A percentile compares a stretch with the other conserved stretches of the same genome.
phyloP scores from a whole-genome alignment of 371 early-diverging fungal genomes.

The Rhizopus microsporus region DNA sequence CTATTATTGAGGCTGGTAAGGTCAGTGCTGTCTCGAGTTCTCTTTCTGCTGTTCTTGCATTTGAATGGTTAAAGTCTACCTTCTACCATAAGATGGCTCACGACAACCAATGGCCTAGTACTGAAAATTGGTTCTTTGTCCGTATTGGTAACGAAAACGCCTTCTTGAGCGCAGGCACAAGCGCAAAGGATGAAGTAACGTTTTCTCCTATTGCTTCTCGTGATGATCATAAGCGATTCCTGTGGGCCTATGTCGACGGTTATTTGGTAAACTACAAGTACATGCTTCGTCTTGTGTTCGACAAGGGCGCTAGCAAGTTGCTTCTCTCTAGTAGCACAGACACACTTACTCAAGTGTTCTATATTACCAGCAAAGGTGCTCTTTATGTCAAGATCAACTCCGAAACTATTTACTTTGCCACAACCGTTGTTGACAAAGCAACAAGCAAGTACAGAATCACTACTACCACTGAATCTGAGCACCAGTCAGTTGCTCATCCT shows the following conservation, averaged over 20 bases:
- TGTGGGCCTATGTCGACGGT: slow-evolving; percentile 55
- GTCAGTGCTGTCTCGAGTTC: slow-evolving; percentile 25
- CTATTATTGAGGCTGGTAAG: slow-evolving; percentile 42
- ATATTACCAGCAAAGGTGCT: slow-evolving; percentile 27
- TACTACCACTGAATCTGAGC: slow-evolving; percentile 6
- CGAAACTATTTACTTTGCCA: slow-evolving; percentile 25
- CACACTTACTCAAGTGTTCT: slow-evolving; percentile 29
- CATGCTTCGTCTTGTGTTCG: slow-evolving; percentile 36
- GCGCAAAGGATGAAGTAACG: slow-evolving; percentile 28
- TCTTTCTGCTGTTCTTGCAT: slow-evolving; percentile 29
- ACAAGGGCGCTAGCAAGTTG: slow-evolving; percentile 28
- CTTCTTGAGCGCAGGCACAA: slow-evolving; percentile 35
- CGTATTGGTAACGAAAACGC: slow-evolving; percentile 38
- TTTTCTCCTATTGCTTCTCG: slow-evolving; percentile 30
- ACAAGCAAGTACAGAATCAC: neutral
- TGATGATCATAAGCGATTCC: slow-evolving; percentile 41
- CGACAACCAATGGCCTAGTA: slow-evolving; percentile 34
- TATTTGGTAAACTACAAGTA: slow-evolving; percentile 58
- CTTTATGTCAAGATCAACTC: slow-evolving; percentile 25
- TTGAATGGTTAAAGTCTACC: slow-evolving; percentile 38
- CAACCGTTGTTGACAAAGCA: too few species aligned
- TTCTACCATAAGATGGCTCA: slow-evolving; percentile 31
- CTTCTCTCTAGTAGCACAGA: slow-evolving; percentile 27
- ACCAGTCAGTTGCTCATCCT: neutral
- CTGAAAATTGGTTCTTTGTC: slow-evolving; percentile 44